Conservation (phyloP, 805 yeast species). For the Kodamaea restingae region DNA sequence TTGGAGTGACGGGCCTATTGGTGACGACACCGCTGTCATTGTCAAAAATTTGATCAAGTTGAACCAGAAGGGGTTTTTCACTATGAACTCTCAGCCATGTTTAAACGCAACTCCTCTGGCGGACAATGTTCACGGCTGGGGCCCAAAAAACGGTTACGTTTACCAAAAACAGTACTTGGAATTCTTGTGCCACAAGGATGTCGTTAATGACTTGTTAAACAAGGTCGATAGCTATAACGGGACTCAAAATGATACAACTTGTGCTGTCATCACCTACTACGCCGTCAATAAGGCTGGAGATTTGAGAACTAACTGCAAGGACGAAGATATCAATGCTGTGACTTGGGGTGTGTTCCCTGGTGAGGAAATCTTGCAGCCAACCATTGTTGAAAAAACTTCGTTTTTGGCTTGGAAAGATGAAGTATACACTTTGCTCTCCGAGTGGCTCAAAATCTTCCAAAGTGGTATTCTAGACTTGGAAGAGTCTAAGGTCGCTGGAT, state of each 20-base stretch:
- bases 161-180: slow-evolving; percentile 94
- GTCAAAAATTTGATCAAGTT: slow-evolving; percentile 55
- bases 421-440: slow-evolving; percentile 74
- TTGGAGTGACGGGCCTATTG: slow-evolving; percentile 92
- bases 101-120: slow-evolving; percentile 73
- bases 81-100: slow-evolving; percentile 93
- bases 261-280: slow-evolving; percentile 63
- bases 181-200: slow-evolving; percentile 63
- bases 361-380: slow-evolving; percentile 89
- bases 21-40: slow-evolving; percentile 67
- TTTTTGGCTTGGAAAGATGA: slow-evolving; percentile 98
- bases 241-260: slow-evolving; percentile 33
- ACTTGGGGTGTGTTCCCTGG: slow-evolving; percentile 99
- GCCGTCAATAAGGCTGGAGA: slow-evolving; percentile 60
- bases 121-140: slow-evolving; percentile 85
- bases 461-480: slow-evolving; percentile 29
- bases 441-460: slow-evolving; percentile 64
- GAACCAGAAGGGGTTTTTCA: slow-evolving; percentile 65
- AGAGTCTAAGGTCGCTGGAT: slow-evolving; percentile 24
- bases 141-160: slow-evolving; percentile 88
- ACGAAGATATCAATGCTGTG: slow-evolving; percentile 84
- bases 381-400: slow-evolving; percentile 87
- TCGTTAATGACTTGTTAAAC: slow-evolving; percentile 32
- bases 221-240: slow-evolving; percentile 45
- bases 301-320: slow-evolving; percentile 64